These are phyloP conservation scores for Jamesozyma lodderae DNA, from an alignment of 805 yeast species.

Conservation along the genomic window DNA sequence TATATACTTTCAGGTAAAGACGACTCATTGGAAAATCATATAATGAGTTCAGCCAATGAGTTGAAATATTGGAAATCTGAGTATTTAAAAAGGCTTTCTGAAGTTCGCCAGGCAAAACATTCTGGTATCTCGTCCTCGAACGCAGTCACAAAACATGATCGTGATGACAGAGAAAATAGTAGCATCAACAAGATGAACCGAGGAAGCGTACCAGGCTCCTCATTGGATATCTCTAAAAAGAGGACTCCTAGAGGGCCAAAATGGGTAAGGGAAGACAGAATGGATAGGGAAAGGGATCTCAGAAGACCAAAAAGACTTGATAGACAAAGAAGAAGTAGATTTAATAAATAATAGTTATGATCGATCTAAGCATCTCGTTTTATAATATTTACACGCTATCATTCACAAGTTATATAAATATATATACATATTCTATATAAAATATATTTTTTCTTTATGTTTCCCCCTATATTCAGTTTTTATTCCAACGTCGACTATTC, in stretches of 20 bases:
- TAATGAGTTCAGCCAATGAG: conserved; percentile 5
- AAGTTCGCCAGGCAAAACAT: not conserved
- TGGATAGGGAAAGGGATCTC: not conserved
- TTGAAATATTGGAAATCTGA: conserved; percentile 13
- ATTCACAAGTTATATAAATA: not conserved
- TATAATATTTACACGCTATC: conserved; percentile 4
- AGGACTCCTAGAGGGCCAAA: too few relatives aligned
- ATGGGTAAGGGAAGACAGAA: too few relatives aligned
- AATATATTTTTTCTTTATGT: conserved; percentile 1
- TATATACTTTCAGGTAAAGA: conserved; percentile 15
- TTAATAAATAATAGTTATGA: conserved; percentile 7
- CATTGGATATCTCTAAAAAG: too few relatives aligned
- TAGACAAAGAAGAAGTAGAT: conserved; percentile 11
- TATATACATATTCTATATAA: not conserved
- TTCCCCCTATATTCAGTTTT: conserved; percentile 9
- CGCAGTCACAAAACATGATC: too few relatives aligned
- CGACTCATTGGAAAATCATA: conserved; percentile 13
- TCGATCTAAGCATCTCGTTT: not conserved
- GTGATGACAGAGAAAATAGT: too few relatives aligned
- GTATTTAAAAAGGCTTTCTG: not conserved
- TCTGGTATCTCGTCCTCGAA: not conserved
- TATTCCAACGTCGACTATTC: conserved; percentile 5
- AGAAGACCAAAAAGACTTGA: conserved; percentile 6
- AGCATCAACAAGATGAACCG: conserved; percentile 2
- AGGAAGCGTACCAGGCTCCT: too few relatives aligned